A percentile compares a stretch with the other conserved stretches of the same genome.
Conservation (phyloP, 129 eudicot genomes). For the Calendula officinalis region DNA sequence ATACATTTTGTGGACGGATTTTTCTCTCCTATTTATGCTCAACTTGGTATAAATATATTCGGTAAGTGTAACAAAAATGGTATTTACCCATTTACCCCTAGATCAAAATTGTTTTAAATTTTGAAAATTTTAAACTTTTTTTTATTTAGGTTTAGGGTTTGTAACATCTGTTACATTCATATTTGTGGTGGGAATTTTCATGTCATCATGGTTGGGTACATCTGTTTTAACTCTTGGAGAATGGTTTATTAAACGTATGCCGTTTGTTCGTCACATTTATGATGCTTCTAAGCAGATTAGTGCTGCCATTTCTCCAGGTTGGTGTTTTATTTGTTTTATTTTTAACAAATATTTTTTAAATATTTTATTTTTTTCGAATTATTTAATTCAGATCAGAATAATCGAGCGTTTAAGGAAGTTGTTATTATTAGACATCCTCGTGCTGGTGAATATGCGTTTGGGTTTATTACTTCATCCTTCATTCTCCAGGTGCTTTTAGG, state of each 20-base stretch:
- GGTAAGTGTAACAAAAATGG: conserved; percentile 39
- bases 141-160: conserved; percentile 62
- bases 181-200: conserved; percentile 78
- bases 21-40: conserved; percentile 84
- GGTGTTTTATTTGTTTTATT: not conserved
- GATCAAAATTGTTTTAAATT: not conserved
- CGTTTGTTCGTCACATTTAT: conserved; percentile 76
- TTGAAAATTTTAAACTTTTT: conserved; percentile 1
- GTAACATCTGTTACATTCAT: conserved; percentile 71
- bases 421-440: conserved; percentile 90
- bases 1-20: conserved; percentile 81
- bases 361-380: not conserved
- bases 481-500: conserved; percentile 53
- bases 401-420: conserved; percentile 79
- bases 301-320: conserved; percentile 88
- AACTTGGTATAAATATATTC: conserved; percentile 71
- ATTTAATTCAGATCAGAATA: conserved; percentile 57
- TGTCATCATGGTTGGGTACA: conserved; percentile 92
- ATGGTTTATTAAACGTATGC: conserved; percentile 81
- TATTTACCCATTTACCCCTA: not conserved
- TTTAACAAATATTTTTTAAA: not conserved
- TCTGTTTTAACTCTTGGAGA: conserved; percentile 76
- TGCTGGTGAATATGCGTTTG: conserved; percentile 87
- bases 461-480: conserved; percentile 82
- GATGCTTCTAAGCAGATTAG: conserved; percentile 83